Percentiles rank a stretch among this genome's conserved stretches.
Evolutionary conservation across 192 early-diverging fungal genomes (phyloP).

Genomic region (Coemansia sp.): DNA sequence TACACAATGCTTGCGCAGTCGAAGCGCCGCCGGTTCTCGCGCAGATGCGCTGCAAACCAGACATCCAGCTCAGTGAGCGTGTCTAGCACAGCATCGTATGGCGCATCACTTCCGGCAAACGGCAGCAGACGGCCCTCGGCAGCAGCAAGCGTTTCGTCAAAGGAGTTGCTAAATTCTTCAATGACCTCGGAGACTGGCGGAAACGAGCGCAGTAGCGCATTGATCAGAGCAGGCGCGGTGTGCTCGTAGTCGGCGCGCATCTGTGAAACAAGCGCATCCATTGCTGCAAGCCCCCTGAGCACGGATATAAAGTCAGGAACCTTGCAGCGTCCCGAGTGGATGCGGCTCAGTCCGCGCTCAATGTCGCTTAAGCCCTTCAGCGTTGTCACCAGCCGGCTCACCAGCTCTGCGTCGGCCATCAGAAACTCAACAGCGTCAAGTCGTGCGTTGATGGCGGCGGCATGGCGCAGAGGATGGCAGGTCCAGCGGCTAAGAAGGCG

Average conservation of each 20-base stretch:
- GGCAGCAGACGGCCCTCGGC: slow-evolving; percentile 66
- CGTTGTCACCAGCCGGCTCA: slow-evolving; percentile 51
- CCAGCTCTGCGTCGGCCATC: slow-evolving; percentile 53
- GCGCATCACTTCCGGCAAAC: slow-evolving; percentile 70
- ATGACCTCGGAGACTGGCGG: slow-evolving; percentile 65
- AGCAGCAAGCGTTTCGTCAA: slow-evolving; percentile 67
- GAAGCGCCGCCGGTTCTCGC: slow-evolving; percentile 64
- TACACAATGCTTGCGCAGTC: slow-evolving; percentile 73
- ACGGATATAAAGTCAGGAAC: slow-evolving; percentile 82
- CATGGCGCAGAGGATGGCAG: slow-evolving; percentile 81
- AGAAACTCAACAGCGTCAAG: slow-evolving; percentile 91
- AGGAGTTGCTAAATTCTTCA: slow-evolving; percentile 71
- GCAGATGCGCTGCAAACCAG: slow-evolving; percentile 68
- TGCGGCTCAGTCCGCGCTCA: slow-evolving; percentile 86
- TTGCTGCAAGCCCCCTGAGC: slow-evolving; percentile 60
- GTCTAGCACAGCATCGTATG: slow-evolving; percentile 72
- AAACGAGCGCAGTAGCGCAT: slow-evolving; percentile 48
- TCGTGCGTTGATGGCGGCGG: slow-evolving; percentile 73
- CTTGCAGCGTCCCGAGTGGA: slow-evolving; percentile 83
- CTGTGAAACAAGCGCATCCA: slow-evolving; percentile 21
- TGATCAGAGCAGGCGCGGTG: slow-evolving; percentile 20
- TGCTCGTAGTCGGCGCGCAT: slow-evolving; percentile 11
- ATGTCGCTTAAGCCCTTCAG: slow-evolving; percentile 75
- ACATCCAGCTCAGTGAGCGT: slow-evolving; percentile 62
- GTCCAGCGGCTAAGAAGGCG: slow-evolving; percentile 79